Conservation (phyloP, 1,284 basidiomycete species). For the Erythrobasidium hasegawianum region DNA sequence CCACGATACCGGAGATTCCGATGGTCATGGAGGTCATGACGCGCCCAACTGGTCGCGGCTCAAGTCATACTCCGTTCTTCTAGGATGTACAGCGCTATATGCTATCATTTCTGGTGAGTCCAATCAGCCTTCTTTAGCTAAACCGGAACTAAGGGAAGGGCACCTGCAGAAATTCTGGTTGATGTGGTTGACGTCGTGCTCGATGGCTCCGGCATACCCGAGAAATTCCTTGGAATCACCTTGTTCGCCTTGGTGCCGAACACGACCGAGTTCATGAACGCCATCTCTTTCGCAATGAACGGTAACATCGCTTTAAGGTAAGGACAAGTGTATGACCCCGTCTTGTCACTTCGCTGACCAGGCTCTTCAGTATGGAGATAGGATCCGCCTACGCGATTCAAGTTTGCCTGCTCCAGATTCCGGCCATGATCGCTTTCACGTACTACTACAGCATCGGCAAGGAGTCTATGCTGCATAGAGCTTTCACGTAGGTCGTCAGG, state of each 20-base stretch:
- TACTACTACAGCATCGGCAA: slow-evolving; percentile 77
- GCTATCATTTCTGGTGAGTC: slow-evolving; percentile 86
- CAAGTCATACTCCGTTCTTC: slow-evolving; percentile 77
- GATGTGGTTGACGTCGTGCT: slow-evolving; percentile 95
- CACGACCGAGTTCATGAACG: slow-evolving; percentile 99
- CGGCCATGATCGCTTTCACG: slow-evolving; percentile 97
- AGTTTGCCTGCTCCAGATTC: slow-evolving; percentile 97
- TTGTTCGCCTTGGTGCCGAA: slow-evolving; percentile 97
- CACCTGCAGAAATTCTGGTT: slow-evolving; percentile 72
- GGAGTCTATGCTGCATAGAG: slow-evolving; percentile 61
- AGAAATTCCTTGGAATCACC: slow-evolving; percentile 95
- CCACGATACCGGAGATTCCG: slow-evolving; percentile 15
- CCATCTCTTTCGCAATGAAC: slow-evolving; percentile 96
- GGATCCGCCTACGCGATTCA: slow-evolving; percentile 98
- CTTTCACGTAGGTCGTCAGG: slow-evolving; percentile 69
- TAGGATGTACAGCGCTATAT: slow-evolving; percentile 87
- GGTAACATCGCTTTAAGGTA: slow-evolving; percentile 97
- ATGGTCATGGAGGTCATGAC: slow-evolving; percentile 80
- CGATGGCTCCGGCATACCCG: slow-evolving; percentile 87
- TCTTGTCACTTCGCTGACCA: neutral
- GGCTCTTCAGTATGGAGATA: slow-evolving; percentile 87
- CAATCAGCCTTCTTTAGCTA: too few species aligned
- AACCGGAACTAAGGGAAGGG: slow-evolving; percentile 29
- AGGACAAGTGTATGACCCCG: too few species aligned
- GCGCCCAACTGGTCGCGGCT: slow-evolving; percentile 90